Evolutionary conservation across 2,329 filamentous ascomycete genomes (phyloP).

Genomic region (Fusarium acutatum): DNA sequence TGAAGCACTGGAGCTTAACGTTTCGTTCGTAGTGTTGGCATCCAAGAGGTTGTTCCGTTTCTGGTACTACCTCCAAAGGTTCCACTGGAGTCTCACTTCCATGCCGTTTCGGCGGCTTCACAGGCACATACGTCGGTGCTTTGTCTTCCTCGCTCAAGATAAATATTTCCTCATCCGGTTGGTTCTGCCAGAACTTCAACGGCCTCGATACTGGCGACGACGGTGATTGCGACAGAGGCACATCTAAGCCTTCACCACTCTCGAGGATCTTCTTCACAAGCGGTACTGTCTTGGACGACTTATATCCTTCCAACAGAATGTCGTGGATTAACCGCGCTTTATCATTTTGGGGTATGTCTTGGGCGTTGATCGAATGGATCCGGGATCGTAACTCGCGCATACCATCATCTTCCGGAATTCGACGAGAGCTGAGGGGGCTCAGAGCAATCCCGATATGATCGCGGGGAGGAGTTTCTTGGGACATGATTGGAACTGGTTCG

Average conservation of each 20-base stretch:
- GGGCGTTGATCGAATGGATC: slow-evolving; percentile 74
- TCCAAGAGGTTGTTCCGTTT: slow-evolving; percentile 64
- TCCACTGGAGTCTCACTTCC: slow-evolving; percentile 51
- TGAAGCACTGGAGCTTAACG: slow-evolving; percentile 92
- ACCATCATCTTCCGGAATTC: slow-evolving; percentile 79
- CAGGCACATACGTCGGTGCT: slow-evolving; percentile 71
- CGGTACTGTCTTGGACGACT: slow-evolving; percentile 43
- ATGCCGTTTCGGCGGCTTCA: slow-evolving; percentile 57
- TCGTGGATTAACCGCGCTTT: slow-evolving; percentile 79
- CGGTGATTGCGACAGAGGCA: slow-evolving; percentile 51
- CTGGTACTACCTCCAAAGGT: slow-evolving; percentile 30
- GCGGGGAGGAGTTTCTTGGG: slow-evolving; percentile 37
- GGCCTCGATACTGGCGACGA: slow-evolving; percentile 56
- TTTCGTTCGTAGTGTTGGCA: slow-evolving; percentile 96
- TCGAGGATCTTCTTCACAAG: slow-evolving; percentile 27
- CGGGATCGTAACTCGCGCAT: slow-evolving; percentile 73
- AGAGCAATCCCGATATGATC: slow-evolving; percentile 48
- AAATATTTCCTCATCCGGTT: slow-evolving; percentile 57
- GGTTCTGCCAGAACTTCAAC: slow-evolving; percentile 67
- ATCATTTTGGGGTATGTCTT: slow-evolving; percentile 64
- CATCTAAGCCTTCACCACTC: slow-evolving; percentile 35
- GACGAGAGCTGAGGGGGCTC: slow-evolving; percentile 43
- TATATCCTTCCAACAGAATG: slow-evolving; percentile 74
- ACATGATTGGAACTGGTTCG: slow-evolving; percentile 27
- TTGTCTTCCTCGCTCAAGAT: slow-evolving; percentile 68